A percentile compares a stretch with the other conserved stretches of the same genome.
These are phyloP conservation scores for Akanthomyces lecanii DNA, from an alignment of 2,329 filamentous ascomycete genomes.

Conservation along the genomic window DNA sequence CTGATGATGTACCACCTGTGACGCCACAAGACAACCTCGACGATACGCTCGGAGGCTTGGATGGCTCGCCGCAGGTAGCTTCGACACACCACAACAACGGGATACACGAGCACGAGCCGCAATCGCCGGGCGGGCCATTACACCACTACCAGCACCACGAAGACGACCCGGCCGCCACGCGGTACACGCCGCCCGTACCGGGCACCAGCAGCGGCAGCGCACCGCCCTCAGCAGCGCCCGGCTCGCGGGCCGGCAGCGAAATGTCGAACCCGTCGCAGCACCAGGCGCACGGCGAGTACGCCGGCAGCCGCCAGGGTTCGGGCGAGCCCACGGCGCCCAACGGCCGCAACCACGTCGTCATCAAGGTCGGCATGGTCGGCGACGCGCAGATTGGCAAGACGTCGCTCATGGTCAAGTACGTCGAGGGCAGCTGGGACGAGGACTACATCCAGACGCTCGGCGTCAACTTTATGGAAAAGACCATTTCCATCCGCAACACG, in stretches of 20 bases:
- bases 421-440: conserved; percentile 98
- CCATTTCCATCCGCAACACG: conserved; percentile 97
- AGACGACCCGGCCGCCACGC: conserved; percentile 41
- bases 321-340: conserved; percentile 34
- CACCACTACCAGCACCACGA: conserved; percentile 37
- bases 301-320: conserved; percentile 32
- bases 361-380: conserved; percentile 99
- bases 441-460: conserved; percentile 98
- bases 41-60: conserved; percentile 47
- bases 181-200: conserved; percentile 38
- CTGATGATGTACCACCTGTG: conserved; percentile 14
- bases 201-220: conserved; percentile 1
- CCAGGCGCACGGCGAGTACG: conserved; percentile 41
- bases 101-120: conserved; percentile 42
- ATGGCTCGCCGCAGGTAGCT: conserved; percentile 41
- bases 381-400: conserved; percentile 99
- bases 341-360: conserved; percentile 74
- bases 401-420: conserved; percentile 98
- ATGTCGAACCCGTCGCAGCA: conserved; percentile 42
- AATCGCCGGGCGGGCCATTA: conserved; percentile 44
- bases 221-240: conserved; percentile 23
- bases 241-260: conserved; percentile 52
- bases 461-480: conserved; percentile 99
- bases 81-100: conserved; percentile 28
- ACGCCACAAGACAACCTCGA: conserved; percentile 39